Percentiles rank a stretch among this genome's conserved stretches.
phyloP scores from a whole-genome alignment of 179 eudicot species.

The Camellia oleifera region DNA sequence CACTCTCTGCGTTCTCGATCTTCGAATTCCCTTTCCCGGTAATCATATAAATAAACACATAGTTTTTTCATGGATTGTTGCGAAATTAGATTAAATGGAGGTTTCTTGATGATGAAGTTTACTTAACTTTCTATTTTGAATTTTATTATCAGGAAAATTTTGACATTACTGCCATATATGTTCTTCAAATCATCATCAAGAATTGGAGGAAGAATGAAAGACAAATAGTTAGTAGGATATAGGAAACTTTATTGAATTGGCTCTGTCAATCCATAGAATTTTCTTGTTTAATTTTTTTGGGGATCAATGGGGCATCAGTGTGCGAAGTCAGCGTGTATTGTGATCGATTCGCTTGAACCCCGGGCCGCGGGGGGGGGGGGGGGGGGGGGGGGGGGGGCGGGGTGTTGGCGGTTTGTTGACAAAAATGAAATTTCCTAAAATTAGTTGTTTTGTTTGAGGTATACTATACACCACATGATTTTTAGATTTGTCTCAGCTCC shows the following conservation, averaged over 20 bases:
- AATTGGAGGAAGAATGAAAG: background rate
- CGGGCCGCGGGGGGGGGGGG: too few species aligned
- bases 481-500: background rate
- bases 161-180: background rate
- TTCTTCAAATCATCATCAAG: background rate
- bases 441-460: background rate
- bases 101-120: background rate
- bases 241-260: background rate
- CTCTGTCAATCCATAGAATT: background rate
- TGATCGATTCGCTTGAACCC: background rate
- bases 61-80: background rate
- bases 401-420: background rate
- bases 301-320: background rate
- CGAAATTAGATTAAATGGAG: background rate
- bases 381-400: too few species aligned
- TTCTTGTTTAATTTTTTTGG: background rate
- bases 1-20: constrained; percentile 61
- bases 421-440: background rate
- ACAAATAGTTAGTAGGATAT: background rate
- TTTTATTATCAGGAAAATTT: background rate
- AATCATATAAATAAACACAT: background rate
- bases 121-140: background rate
- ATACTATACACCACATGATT: background rate
- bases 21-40: constrained; percentile 92
- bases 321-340: background rate